Base-by-base conservation (phyloP, 2,329 filamentous ascomycete species). In the Exophiala viscosa region DNA sequence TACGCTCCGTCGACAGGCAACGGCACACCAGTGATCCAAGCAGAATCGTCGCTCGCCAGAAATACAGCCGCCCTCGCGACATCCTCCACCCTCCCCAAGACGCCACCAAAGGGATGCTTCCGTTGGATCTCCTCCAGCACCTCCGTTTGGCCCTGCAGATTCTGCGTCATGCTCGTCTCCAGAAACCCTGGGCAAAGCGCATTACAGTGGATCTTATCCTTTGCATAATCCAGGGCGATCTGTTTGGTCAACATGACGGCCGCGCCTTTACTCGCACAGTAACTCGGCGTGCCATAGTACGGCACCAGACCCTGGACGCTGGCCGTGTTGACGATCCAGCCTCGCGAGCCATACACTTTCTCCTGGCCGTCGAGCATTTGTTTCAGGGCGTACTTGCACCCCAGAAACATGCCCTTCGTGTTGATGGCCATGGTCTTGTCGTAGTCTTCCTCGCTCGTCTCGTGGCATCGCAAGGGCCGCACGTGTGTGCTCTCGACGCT, bases 331-430 rank as follows among this genome's bases (percentile, higher is more conserved):
- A 62, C 45, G 72, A 96, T 84, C 57, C 57, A 61, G 33, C 59
- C 59, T 6, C 47, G 32, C 6, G 50, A 45, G 13, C 38, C 13
- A 39, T 55, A 48, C 3, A 50, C 9, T 35, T 55, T 18, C 1
- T 46, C n/a, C 38, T 61, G 53, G 6, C 50, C 52, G 14, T 60
- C 57, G 14, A 61, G 45, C 54, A 61, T 61, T 32, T 61, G 59
- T 32, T 52, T 55, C 32, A 96, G 84, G 5, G 90, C 90, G 70
- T 96, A 89, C 78, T 96, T 96, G 80, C 85, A 86, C 55, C 91
- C 91, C 69, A 83, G 96, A 89, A 90, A 96, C 17, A 96, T 90
- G 42, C 90, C 91, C 81, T 96, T 96, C 70, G 95, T 90, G 72
- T 96, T 96, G 77, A 96, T 93, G 68, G 83, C 85, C 58, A 95